phyloP scores from a whole-genome alignment of 176 grass and related monocot species.

The Eleusine indica region DNA sequence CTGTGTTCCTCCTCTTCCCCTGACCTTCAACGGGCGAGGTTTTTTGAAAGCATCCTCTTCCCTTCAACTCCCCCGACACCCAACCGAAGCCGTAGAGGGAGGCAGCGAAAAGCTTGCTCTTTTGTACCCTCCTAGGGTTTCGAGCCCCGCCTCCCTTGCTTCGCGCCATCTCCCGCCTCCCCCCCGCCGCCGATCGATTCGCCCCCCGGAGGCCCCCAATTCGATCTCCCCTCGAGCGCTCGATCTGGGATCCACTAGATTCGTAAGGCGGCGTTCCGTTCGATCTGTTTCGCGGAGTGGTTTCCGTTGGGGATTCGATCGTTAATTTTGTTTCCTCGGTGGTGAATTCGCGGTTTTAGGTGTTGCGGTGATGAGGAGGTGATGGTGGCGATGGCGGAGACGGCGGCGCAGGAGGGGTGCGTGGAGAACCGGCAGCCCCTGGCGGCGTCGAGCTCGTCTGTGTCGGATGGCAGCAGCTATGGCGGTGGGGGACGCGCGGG shows the following conservation, averaged over 20 bases:
- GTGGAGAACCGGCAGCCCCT: constrained; percentile 92
- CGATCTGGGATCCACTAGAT: constrained; percentile 59
- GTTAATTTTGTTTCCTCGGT: constrained; percentile 32
- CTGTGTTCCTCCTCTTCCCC: not conserved
- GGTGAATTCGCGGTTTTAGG: constrained; percentile 41
- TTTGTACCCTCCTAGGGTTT: constrained; percentile 84
- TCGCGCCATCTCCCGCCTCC: constrained; percentile 43
- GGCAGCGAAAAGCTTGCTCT: constrained; percentile 41
- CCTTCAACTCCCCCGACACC: constrained; percentile 45
- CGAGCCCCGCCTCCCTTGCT: constrained; percentile 43
- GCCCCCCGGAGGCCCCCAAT: constrained; percentile 28
- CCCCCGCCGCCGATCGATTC: constrained; percentile 30
- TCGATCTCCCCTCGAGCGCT: constrained; percentile 38
- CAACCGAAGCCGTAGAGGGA: constrained; percentile 49
- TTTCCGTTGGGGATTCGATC: constrained; percentile 41
- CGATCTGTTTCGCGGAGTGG: constrained; percentile 40
- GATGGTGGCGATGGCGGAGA: constrained; percentile 56
- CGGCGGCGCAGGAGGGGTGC: constrained; percentile 66
- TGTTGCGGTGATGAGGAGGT: constrained; percentile 30
- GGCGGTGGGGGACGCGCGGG: constrained; percentile 48
- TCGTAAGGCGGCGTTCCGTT: constrained; percentile 42
- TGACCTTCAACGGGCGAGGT: constrained; percentile 91
- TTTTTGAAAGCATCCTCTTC: constrained; percentile 75
- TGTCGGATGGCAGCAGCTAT: constrained; percentile 74
- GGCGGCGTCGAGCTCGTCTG: constrained; percentile 75